Evolutionary conservation across 2,329 filamentous ascomycete genomes (phyloP).

Genomic region (Annulohypoxylon truncatum): DNA sequence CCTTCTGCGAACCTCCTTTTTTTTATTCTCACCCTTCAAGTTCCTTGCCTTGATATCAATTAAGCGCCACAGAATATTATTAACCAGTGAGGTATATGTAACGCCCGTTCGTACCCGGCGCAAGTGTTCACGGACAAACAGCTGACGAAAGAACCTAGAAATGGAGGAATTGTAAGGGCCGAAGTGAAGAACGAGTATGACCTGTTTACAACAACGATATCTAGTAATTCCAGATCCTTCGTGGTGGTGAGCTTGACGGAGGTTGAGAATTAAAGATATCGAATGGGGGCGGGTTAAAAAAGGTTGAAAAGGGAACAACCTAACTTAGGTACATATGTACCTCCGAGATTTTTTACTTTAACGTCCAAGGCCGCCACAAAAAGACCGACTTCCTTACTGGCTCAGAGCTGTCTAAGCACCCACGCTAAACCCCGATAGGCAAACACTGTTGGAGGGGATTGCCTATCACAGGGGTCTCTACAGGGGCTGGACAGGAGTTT

Average conservation of each 20-base stretch:
- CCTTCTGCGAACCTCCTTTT: constrained; percentile 39
- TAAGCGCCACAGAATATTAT: constrained; percentile 27
- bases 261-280: constrained; percentile 14
- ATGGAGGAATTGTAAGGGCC: constrained; percentile 19
- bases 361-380: constrained; percentile 19
- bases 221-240: constrained; percentile 15
- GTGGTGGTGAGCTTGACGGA: constrained; percentile 12
- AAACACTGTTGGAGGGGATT: constrained; percentile 27
- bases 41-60: constrained; percentile 29
- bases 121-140: background rate
- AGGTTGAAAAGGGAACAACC: constrained; percentile 20
- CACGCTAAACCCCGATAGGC: constrained; percentile 36
- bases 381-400: constrained; percentile 30
- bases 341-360: constrained; percentile 27
- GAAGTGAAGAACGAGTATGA: constrained; percentile 19
- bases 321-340: constrained; percentile 1
- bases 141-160: constrained; percentile 7
- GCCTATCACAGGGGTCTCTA: constrained; percentile 29
- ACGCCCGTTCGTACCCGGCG: constrained; percentile 4
- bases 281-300: constrained; percentile 8
- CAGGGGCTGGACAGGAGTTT: constrained; percentile 16
- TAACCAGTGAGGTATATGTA: constrained; percentile 16
- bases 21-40: background rate
- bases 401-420: constrained; percentile 26
- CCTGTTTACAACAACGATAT: constrained; percentile 20